phyloP scores from a whole-genome alignment of 2,329 filamentous ascomycete genomes.

The Annulohypoxylon truncatum region DNA sequence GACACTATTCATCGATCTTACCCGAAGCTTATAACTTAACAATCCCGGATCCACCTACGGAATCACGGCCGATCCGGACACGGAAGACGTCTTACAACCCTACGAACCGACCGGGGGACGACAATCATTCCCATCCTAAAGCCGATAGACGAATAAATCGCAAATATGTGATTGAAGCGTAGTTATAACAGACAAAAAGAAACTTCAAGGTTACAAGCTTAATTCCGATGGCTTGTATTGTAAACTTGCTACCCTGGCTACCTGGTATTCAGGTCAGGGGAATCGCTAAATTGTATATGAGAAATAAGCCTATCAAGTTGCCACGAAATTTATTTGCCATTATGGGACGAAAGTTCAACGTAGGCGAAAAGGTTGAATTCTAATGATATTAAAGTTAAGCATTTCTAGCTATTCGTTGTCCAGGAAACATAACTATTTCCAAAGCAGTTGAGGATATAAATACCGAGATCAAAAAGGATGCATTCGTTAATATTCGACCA shows the following conservation, averaged over 20 bases:
- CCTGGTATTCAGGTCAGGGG: no score
- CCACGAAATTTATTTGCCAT: background rate
- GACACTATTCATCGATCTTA: background rate
- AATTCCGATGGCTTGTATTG: no score
- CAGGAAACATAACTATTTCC: background rate
- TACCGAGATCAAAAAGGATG: background rate
- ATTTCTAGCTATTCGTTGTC: background rate
- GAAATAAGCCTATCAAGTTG: background rate
- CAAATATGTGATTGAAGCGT: no score
- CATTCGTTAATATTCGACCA: no score
- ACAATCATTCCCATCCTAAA: conserved; percentile 11
- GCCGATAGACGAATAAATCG: background rate
- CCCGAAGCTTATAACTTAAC: background rate
- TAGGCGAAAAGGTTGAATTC: background rate
- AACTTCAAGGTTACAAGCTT: background rate
- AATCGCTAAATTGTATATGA: background rate
- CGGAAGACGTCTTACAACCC: background rate
- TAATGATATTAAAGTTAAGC: background rate
- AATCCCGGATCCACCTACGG: background rate
- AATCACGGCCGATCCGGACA: background rate
- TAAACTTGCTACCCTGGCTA: no score
- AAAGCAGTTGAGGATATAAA: background rate
- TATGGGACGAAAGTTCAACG: background rate
- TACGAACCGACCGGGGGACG: background rate
- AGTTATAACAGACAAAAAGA: background rate